Evolutionary conservation across 2,329 filamentous ascomycete genomes (phyloP), one percentile per base, ranked within the genome.

Genomic region (Cercospora citrullina): DNA sequence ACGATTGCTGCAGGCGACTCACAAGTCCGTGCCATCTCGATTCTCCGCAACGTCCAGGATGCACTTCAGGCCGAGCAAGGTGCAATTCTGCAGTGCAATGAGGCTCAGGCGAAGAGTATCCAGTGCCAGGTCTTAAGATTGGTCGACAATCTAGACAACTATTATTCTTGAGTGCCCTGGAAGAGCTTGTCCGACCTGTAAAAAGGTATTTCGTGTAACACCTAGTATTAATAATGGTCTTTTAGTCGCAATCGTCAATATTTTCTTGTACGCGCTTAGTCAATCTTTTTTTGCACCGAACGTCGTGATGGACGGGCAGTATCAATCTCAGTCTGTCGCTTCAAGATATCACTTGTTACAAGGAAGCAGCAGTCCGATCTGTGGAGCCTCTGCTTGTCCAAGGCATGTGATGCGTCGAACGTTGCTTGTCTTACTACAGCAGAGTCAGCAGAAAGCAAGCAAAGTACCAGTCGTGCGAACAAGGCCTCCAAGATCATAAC

Each of bases 121-220:
- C 31, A 69, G 26, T 71, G 69, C 33, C 48, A 62, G 51, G 67
- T 71, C 12, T 10, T 69, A 53, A 31, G 42, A 51, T 18, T 69
- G 33, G 62, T 71, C 5, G 62, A 63, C n/a, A 55, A 65, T 21
- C 12, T 68, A 12, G 65, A 65, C 18, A 28, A 36, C 10, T 70
- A 68, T 39, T 68, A 66, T 45, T 33, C 63, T 31, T 67, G 18
- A 21, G 14, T 14, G 30, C 21, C n/a, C 5, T 63, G n/a, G 10
- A n/a, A 26, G 16, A 28, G 3, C 28, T 3, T 8, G 28, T 23
- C n/a, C 7, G 55, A 36, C 18, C 28, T 59, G 55, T 12, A 14
- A 59, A 16, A 23, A 33, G 16, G 55, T 33, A n/a, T 23, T 14
- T 5, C 5, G 18, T 18, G 23, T n/a, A n/a, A 16, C 8, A 5